Evolutionary conservation across 2,329 filamentous ascomycete species (phyloP), one percentile per base, ranked within the genome.

Genomic region (Colletotrichum viniferum): DNA sequence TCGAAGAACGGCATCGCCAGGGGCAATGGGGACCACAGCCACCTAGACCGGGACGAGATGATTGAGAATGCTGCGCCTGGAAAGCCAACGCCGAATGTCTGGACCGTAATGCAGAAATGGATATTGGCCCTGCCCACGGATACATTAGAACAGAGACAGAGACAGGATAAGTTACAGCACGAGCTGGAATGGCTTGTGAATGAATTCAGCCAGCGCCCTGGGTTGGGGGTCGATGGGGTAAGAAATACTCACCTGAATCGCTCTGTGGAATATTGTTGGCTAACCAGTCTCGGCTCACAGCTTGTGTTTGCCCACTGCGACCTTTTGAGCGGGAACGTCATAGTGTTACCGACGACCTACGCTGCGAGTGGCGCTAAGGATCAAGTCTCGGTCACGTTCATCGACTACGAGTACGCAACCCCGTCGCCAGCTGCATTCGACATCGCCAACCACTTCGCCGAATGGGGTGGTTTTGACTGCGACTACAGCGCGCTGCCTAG

Each of bases 371-470:
- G 78, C 30, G 80, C 83, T 16, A 81, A 85, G 34, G 83, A 84
- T 38, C 82, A 88, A 28, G 87, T 90, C 64, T 88, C 86, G 4
- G 93, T 96, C 71, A 91, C 91, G 81, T 98, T 99, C 85, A 99
- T 99, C 83, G 97, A 99, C 86, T 99, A 98, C 87, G 97, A 99
- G 85, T 99, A 99, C 85, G 96, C 96, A 16, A 97, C 95, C 6
- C 96, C 97, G 4, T 96, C 96, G 1, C 96, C 96, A 2, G 96
- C 96, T 5, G 96, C 96, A 3, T 99, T 99, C 85, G 97, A 99
- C 83, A 93, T 99, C 79, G 94, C 96, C 66, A 99, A 99, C 86
- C 97, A 99, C 88, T 98, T 99, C 83, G 96, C 97, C 63, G 97
- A 99, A 86, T 99, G 97, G 96, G 96, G 94, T 76, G 97, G 97